Conservation (phyloP, 441 rosid genomes). For the Euphorbia celastroides region DNA sequence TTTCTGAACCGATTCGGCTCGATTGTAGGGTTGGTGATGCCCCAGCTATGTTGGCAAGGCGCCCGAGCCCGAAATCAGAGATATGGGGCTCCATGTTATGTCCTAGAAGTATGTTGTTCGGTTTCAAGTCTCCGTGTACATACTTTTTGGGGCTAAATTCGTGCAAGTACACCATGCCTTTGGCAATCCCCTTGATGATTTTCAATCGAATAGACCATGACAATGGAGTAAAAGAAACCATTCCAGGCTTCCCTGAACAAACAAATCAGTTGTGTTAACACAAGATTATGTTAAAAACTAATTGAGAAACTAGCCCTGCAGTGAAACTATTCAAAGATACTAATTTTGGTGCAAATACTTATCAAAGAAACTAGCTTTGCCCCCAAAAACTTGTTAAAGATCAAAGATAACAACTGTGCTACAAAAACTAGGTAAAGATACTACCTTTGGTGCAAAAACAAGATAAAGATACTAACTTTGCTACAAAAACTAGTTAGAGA, state of each 20-base stretch:
- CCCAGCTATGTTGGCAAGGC: constrained; percentile 87
- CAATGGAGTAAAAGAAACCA: constrained; percentile 55
- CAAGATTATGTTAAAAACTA: not conserved
- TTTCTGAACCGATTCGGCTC: constrained; percentile 43
- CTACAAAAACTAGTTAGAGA: not conserved
- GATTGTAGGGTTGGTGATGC: constrained; percentile 75
- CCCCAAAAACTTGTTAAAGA: not conserved
- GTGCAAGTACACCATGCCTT: constrained; percentile 80
- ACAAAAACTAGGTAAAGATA: not conserved
- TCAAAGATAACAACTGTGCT: not conserved
- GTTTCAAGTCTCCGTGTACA: constrained; percentile 90
- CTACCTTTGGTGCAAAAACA: not conserved
- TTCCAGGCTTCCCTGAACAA: constrained; percentile 64
- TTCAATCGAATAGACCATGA: constrained; percentile 73
- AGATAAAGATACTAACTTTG: not conserved
- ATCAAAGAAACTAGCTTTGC: not conserved
- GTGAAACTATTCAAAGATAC: not conserved
- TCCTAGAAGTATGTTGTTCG: constrained; percentile 75
- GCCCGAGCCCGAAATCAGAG: constrained; percentile 83
- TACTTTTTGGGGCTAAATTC: constrained; percentile 92
- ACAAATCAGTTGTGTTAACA: not conserved
- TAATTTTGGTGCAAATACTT: not conserved
- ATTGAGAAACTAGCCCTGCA: not conserved
- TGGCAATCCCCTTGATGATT: constrained; percentile 70
- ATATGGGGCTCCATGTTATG: constrained; percentile 70